Evolutionary conservation across 2,329 filamentous ascomycete species (phyloP).

Genomic region (Cordyceps fumosorosea): DNA sequence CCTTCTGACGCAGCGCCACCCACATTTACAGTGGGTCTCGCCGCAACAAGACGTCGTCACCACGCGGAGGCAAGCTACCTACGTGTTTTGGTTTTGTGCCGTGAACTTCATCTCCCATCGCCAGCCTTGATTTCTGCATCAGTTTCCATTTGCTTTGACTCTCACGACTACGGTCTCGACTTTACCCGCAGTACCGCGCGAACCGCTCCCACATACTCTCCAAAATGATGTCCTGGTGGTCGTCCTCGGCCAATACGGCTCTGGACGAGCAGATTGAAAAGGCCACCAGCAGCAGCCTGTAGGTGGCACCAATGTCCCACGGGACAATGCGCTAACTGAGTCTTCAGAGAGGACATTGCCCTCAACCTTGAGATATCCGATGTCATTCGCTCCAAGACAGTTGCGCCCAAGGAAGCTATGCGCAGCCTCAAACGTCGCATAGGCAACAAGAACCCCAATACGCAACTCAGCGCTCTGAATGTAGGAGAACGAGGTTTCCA

Average conservation of each 20-base stretch:
- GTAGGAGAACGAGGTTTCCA: conserved; percentile 38
- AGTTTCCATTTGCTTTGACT: background rate
- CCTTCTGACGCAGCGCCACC: conserved; percentile 10
- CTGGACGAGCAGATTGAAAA: conserved; percentile 96
- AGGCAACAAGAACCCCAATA: conserved; percentile 95
- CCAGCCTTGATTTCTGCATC: background rate
- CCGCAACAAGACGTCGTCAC: conserved; percentile 13
- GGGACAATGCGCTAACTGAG: background rate
- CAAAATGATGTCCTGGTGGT: conserved; percentile 91
- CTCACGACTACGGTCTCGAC: background rate
- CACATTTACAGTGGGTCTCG: conserved; percentile 9
- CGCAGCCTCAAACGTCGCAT: conserved; percentile 88
- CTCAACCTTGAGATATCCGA: conserved; percentile 98
- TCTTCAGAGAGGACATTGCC: conserved; percentile 79
- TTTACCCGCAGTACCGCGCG: background rate
- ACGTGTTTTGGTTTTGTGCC: background rate
- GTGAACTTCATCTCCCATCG: conserved; percentile 2
- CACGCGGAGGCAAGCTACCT: conserved; percentile 11
- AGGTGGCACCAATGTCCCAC: conserved; percentile 27
- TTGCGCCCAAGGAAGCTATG: conserved; percentile 97
- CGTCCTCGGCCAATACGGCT: conserved; percentile 80
- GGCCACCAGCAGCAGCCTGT: conserved; percentile 91
- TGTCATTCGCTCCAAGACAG: conserved; percentile 92
- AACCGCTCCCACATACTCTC: conserved; percentile 1
- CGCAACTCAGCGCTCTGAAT: conserved; percentile 89